These are phyloP conservation scores for Fusarium sp. DNA, from an alignment of 2,329 filamentous ascomycete genomes.

Conservation along the genomic window DNA sequence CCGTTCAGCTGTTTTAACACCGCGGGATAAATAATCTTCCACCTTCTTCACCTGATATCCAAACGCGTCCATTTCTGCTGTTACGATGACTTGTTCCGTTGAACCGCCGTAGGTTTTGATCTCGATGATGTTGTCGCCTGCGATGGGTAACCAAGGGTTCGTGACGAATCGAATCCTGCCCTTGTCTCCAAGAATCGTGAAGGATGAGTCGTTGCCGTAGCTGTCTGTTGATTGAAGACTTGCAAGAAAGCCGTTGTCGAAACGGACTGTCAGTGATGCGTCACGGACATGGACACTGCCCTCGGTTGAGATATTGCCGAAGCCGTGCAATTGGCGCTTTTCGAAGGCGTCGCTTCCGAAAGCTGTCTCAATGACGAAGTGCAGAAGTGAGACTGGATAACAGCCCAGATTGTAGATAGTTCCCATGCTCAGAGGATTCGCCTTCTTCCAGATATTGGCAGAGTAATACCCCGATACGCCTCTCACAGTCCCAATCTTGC, in stretches of 20 bases:
- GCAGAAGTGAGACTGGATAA: conserved; percentile 1
- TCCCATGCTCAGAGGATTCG: conserved; percentile 8
- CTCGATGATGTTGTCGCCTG: conserved; percentile 10
- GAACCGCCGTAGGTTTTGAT: neutral
- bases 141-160: neutral
- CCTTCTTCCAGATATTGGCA: conserved; percentile 14
- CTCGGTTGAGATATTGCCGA: neutral
- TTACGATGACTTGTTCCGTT: neutral
- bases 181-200: neutral
- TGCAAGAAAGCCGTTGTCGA: neutral
- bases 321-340: neutral
- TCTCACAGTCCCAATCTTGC: neutral
- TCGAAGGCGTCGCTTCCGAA: neutral
- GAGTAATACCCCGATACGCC: conserved; percentile 12
- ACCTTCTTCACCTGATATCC: conserved; percentile 4
- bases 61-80: neutral
- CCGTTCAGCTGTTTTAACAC: neutral
- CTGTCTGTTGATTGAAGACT: conserved; percentile 10
- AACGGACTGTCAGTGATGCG: conserved; percentile 7
- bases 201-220: conserved; percentile 5
- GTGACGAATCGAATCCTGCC: conserved; percentile 3
- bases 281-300: conserved; percentile 3
- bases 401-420: conserved; percentile 5
- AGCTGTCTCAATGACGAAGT: neutral
- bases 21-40: conserved; percentile 1